Conservation (phyloP, 805 yeast species). For the Schwanniomyces pseudopolymorphus region DNA sequence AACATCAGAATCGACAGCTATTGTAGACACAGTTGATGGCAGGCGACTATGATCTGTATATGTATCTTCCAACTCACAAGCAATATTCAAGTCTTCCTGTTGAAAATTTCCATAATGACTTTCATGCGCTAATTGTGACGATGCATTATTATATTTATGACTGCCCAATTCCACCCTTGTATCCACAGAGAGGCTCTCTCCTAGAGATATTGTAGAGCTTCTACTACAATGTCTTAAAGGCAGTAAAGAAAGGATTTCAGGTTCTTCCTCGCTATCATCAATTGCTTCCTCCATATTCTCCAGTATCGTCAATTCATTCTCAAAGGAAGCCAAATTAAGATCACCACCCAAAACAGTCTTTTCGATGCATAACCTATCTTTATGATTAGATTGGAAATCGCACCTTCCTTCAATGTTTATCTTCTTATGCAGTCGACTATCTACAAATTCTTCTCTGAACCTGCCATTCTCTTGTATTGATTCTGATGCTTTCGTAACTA, state of each 20-base stretch:
- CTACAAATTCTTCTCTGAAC: too few species aligned
- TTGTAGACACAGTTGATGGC: not conserved
- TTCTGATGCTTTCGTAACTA: too few species aligned
- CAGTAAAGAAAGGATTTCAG: constrained; percentile 6
- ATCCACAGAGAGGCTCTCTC: not conserved
- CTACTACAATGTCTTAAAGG: not conserved
- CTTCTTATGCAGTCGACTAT: too few species aligned
- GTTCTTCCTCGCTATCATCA: constrained; percentile 19
- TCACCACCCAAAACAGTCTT: too few species aligned
- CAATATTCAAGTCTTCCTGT: constrained; percentile 6
- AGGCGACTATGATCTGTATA: not conserved
- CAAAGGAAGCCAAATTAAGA: too few species aligned
- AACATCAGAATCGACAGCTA: not conserved
- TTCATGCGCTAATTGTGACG: constrained; percentile 2
- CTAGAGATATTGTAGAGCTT: not conserved
- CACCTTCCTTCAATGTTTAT: too few species aligned
- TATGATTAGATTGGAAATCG: too few species aligned
- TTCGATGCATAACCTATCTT: too few species aligned
- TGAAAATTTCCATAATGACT: constrained; percentile 7
- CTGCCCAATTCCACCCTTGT: not conserved
- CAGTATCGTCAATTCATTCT: too few species aligned
- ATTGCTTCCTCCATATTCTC: constrained; percentile 3
- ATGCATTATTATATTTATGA: not conserved
- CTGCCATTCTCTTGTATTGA: too few species aligned
- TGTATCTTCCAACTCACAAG: not conserved